phyloP scores from a whole-genome alignment of 164 flowering plant genomes.

The Sedum album region DNA sequence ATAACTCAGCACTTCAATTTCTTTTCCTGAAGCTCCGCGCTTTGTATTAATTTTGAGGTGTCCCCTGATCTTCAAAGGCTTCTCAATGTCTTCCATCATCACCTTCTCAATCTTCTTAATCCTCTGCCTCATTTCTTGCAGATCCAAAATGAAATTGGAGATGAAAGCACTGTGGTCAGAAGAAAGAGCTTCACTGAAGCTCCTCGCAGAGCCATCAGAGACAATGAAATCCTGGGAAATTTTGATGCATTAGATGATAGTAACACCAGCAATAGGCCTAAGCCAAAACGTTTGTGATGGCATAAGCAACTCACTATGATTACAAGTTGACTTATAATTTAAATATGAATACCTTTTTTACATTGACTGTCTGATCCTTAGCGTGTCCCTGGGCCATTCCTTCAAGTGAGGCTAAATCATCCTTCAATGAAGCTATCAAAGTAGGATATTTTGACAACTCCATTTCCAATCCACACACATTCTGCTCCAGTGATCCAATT shows the following conservation, averaged over 20 bases:
- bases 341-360: constrained; percentile 13
- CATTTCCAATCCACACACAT: constrained; percentile 41
- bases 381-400: constrained; percentile 24
- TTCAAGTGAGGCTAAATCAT: constrained; percentile 52
- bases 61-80: constrained; percentile 23
- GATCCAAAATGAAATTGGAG: constrained; percentile 30
- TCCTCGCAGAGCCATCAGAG: neutral
- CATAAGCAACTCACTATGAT: no score
- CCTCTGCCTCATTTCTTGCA: constrained; percentile 45
- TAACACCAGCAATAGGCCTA: no score
- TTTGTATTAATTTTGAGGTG: constrained; percentile 13
- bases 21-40: constrained; percentile 24
- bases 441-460: constrained; percentile 50
- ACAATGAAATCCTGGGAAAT: neutral
- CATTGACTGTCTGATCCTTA: constrained; percentile 12
- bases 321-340: constrained; percentile 9
- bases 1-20: constrained; percentile 25
- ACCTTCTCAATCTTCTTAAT: constrained; percentile 53
- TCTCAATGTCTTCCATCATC: constrained; percentile 32
- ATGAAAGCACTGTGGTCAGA: neutral
- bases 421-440: constrained; percentile 39
- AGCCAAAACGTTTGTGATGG: no score
- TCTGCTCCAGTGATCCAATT: constrained; percentile 38
- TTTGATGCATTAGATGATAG: constrained; percentile 1
- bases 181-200: neutral